phyloP scores from a whole-genome alignment of 805 yeast species.

The Myxozyma lipomycoides region DNA sequence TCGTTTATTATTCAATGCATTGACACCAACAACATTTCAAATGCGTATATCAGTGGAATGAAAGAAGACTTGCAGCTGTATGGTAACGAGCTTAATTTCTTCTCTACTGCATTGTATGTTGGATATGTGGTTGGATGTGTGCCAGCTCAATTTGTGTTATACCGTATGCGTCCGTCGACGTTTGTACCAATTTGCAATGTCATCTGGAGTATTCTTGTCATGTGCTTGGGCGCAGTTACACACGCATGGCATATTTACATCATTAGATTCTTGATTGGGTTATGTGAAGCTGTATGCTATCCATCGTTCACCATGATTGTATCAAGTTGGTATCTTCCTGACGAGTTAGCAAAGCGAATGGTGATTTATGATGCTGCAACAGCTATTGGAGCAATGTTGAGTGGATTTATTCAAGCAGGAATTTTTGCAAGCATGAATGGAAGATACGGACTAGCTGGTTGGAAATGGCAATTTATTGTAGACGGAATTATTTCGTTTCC shows the following conservation, averaged over 20 bases:
- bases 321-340: conserved; percentile 57
- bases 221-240: conserved; percentile 49
- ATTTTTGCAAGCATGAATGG: conserved; percentile 33
- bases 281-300: conserved; percentile 64
- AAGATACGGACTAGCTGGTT: conserved; percentile 33
- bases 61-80: conserved; percentile 33
- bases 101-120: conserved; percentile 28
- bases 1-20: conserved; percentile 7
- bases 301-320: conserved; percentile 43
- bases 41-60: conserved; percentile 45
- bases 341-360: conserved; percentile 47
- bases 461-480: conserved; percentile 40
- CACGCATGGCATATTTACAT: conserved; percentile 47
- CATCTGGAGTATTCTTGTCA: conserved; percentile 63
- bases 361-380: conserved; percentile 42
- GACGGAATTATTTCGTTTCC: conserved; percentile 50
- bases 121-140: conserved; percentile 36
- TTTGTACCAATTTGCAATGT: conserved; percentile 55
- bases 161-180: conserved; percentile 32
- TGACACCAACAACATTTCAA: conserved; percentile 22
- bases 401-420: conserved; percentile 52
- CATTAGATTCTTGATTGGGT: conserved; percentile 61
- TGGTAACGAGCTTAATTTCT: conserved; percentile 29
- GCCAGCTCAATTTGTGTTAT: conserved; percentile 36
- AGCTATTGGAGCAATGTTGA: conserved; percentile 42